Evolutionary conservation across 139 green algal species (phyloP).

Genomic region (Limnomonas spitsbergensis): DNA sequence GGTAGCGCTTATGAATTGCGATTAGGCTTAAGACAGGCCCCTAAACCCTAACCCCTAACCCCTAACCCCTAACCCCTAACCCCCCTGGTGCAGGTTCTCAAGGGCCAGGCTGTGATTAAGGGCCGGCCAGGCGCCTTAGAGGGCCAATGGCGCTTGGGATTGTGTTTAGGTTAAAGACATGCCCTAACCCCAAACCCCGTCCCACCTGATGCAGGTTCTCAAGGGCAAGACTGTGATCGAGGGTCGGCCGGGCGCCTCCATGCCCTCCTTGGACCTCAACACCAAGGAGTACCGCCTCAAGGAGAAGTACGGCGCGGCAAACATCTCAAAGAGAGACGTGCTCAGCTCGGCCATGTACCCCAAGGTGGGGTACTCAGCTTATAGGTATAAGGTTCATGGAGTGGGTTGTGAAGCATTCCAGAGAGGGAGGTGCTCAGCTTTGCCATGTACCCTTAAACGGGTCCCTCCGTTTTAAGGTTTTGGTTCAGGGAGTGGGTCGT

Average conservation of each 20-base stretch:
- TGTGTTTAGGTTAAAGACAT: no score
- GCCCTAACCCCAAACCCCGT: no score
- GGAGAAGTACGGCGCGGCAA: slow-evolving; percentile 61
- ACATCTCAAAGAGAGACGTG: slow-evolving; percentile 70
- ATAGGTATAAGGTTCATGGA: slow-evolving; percentile 7
- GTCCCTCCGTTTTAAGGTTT: no score
- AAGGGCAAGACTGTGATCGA: slow-evolving; percentile 71
- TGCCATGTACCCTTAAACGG: no score
- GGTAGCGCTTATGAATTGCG: no score
- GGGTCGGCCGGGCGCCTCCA: slow-evolving; percentile 68
- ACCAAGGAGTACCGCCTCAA: slow-evolving; percentile 54
- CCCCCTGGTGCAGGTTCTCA: slow-evolving; percentile 47
- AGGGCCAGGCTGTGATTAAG: slow-evolving; percentile 67
- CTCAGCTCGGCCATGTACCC: slow-evolving; percentile 84
- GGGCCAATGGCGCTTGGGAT: no score
- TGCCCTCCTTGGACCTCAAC: slow-evolving; percentile 64
- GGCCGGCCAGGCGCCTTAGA: slow-evolving; percentile 74
- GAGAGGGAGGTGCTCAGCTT: no score
- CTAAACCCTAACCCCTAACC: no score
- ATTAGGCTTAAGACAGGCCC: no score
- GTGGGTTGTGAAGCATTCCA: no score
- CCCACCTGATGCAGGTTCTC: slow-evolving; percentile 39
- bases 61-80: no score
- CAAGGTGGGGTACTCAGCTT: slow-evolving; percentile 46
- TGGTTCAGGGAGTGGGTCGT: no score